phyloP scores from a whole-genome alignment of 2,329 filamentous ascomycete genomes.

The Teratosphaeria gauchensis region DNA sequence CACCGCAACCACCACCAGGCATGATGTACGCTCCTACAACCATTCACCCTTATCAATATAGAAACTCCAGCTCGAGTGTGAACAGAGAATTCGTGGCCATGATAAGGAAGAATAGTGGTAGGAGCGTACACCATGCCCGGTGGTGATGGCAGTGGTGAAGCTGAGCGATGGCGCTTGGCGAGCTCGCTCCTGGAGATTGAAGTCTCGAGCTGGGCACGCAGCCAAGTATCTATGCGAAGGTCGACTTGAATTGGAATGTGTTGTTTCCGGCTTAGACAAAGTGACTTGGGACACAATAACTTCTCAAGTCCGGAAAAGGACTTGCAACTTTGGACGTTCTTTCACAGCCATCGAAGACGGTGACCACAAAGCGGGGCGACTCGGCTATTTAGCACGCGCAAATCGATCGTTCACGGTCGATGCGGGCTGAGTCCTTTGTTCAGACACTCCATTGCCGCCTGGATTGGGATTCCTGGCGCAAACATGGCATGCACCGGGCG shows the following conservation, averaged over 20 bases:
- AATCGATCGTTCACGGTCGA: neutral
- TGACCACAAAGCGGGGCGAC: neutral
- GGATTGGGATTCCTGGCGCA: too few relatives aligned
- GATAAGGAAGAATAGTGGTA: neutral
- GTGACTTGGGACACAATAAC: neutral
- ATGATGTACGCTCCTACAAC: too few relatives aligned
- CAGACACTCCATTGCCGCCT: too few relatives aligned
- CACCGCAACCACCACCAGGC: too few relatives aligned
- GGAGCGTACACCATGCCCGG: neutral
- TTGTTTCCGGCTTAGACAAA: neutral
- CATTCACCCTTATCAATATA: too few relatives aligned
- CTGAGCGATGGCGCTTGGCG: neutral
- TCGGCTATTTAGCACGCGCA: neutral
- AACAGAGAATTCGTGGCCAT: neutral
- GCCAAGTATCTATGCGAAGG: neutral
- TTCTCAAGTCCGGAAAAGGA: neutral
- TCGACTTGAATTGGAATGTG: neutral
- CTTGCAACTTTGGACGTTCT: neutral
- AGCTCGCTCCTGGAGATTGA: neutral
- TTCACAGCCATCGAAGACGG: neutral
- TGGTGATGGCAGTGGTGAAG: neutral
- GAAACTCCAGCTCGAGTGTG: neutral
- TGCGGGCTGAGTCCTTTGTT: too few relatives aligned
- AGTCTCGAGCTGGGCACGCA: neutral
- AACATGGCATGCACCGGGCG: too few relatives aligned